Base-by-base conservation (phyloP, 2,329 filamentous ascomycete genomes). In the Ceratocystis alfenasii region DNA sequence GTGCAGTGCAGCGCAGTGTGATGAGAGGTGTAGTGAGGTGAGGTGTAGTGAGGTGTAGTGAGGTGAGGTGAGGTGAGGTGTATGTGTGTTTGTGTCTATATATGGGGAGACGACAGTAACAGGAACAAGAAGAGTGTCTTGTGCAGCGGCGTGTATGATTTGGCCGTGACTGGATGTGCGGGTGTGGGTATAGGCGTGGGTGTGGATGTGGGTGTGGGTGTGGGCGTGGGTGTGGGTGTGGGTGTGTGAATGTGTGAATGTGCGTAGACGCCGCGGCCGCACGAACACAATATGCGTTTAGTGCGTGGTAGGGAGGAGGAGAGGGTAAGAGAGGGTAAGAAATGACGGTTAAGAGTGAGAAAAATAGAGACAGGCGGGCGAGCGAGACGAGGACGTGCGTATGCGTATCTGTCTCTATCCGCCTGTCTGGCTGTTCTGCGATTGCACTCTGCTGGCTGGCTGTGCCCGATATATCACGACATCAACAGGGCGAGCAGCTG, bases 251-350 rank as follows among this genome's bases (percentile, higher is more conserved):
- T 12, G 36, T 41, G 36, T 41, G 10, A 41, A 15, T 41, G 36
- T 41, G 36, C 36, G 10, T 41, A 12, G 36, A 41, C 4, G 36
- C 36, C 36, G 10, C 36, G 4, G 10, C 36, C 36, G 36, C 36
- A 41, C 36, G 10, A 41, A 12, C 36, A 41, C 36, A 41, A 41
- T 41, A 5, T 12, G 36, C 10, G 36, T 41, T 15, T 41, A 41
- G 36, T 41, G 10, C 65, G 65, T 65, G 66, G 63, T 64, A 70
- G 65, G 67, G 68, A 70, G 70, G 69, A 68, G 64, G 55, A 65
- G 62, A 28, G 63, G 66, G 63, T 46, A 59, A 66, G 61, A 60
- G 62, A 59, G 50, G 17, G 22, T 46, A 46, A n/a, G 22, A 45
- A 25, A 41, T 36, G 30, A 64, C 55, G 64, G 64, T 22, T 53